Percentiles rank a stretch among this genome's conserved stretches.
Evolutionary conservation across 306 rosid genomes (phyloP).

Genomic region (Citrullus colocynthis): DNA sequence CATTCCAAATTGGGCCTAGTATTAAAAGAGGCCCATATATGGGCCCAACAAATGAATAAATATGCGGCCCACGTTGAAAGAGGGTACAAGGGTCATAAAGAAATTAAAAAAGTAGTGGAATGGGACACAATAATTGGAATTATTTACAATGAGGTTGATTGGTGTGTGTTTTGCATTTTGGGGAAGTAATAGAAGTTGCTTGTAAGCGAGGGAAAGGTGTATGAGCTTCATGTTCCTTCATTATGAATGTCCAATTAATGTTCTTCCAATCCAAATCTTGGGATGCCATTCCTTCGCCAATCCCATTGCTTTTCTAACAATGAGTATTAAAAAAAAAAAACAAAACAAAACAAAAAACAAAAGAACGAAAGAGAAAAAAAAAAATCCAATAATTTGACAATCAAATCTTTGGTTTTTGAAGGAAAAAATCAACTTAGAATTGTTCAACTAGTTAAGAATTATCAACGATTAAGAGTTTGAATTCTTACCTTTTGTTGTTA

Average conservation of each 20-base stretch:
- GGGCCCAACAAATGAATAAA: not conserved
- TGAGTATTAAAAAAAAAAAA: not conserved
- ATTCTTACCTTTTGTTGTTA: too few species aligned
- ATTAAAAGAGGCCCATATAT: not conserved
- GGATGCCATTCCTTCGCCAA: not conserved
- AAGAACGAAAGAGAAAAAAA: too few species aligned
- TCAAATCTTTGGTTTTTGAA: not conserved
- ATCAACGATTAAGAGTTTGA: too few species aligned
- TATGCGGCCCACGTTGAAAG: not conserved
- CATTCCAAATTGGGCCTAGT: not conserved
- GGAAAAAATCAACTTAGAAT: too few species aligned
- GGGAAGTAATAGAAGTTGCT: slow-evolving; percentile 1
- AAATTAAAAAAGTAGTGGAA: not conserved
- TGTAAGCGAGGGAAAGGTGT: not conserved
- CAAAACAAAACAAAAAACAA: too few species aligned
- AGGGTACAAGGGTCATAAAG: not conserved
- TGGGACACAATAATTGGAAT: not conserved
- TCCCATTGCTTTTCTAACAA: not conserved
- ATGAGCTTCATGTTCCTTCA: not conserved
- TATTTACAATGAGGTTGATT: not conserved
- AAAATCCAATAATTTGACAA: not conserved
- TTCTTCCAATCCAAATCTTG: not conserved
- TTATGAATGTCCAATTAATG: not conserved
- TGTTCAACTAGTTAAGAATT: too few species aligned
- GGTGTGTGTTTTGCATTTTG: too few species aligned